Percentiles rank a stretch among this genome's conserved stretches.
phyloP scores from a whole-genome alignment of 257 asterid species.

The Phtheirospermum japonicum region DNA sequence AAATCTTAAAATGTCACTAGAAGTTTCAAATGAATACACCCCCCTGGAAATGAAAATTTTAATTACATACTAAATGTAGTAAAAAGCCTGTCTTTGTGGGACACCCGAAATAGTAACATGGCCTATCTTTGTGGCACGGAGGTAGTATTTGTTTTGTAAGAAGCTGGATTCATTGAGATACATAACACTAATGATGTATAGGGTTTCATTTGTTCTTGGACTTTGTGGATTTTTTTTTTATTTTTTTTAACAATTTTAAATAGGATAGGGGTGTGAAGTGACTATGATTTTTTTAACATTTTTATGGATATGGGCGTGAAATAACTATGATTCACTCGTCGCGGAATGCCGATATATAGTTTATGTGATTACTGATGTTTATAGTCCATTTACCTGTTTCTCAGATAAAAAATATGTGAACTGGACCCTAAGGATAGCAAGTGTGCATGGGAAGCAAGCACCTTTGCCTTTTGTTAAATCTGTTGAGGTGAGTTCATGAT shows the following conservation, averaged over 20 bases:
- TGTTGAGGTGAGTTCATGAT: slow-evolving; percentile 56
- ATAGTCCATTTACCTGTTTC: slow-evolving; percentile 25
- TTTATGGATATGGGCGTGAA: no score
- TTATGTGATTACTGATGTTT: slow-evolving; percentile 28
- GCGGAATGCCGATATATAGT: slow-evolving; percentile 2
- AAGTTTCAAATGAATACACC: no score
- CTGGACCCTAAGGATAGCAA: slow-evolving; percentile 82
- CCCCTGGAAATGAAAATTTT: no score
- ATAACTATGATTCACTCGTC: background rate
- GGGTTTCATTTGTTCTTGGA: slow-evolving; percentile 17
- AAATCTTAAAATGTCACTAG: no score
- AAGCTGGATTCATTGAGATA: background rate
- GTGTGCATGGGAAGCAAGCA: slow-evolving; percentile 88
- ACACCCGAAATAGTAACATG: no score
- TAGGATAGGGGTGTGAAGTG: no score
- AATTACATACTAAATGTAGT: no score
- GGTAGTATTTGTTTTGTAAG: background rate
- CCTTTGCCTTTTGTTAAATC: slow-evolving; percentile 82
- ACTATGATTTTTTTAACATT: background rate
- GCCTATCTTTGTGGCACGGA: no score
- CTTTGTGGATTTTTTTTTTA: background rate
- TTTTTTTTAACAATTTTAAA: no score
- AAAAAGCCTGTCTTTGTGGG: no score
- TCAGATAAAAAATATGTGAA: slow-evolving; percentile 79
- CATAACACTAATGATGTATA: background rate